Evolutionary conservation across 2,329 filamentous ascomycete genomes (phyloP).

Genomic region (Aspergillus quadrilineatus): DNA sequence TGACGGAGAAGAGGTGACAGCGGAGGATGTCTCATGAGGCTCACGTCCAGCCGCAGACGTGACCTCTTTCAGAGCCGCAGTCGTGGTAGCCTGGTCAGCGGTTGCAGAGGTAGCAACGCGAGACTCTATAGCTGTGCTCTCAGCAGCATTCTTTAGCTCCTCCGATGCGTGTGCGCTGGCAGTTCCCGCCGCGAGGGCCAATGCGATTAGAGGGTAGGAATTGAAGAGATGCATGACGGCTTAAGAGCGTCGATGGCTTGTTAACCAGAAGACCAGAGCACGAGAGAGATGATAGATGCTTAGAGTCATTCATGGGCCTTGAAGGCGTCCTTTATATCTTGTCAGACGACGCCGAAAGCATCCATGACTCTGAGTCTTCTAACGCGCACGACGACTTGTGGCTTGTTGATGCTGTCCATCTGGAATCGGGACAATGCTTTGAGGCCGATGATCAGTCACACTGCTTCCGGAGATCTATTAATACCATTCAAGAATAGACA

Average conservation of each 20-base stretch:
- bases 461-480: constrained; percentile 9
- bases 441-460: background rate
- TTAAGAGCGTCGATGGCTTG: background rate
- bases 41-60: background rate
- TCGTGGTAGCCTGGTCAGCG: background rate
- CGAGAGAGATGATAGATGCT: background rate
- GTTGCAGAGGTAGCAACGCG: background rate
- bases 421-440: constrained; percentile 4
- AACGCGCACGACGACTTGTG: background rate
- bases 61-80: background rate
- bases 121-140: background rate
- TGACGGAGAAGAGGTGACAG: background rate
- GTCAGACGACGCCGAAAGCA: background rate
- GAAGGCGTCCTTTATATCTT: constrained; percentile 2
- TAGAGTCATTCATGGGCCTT: background rate
- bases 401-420: background rate
- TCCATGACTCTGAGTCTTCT: background rate
- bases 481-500: background rate
- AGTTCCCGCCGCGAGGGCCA: constrained; percentile 23
- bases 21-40: background rate
- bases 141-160: background rate
- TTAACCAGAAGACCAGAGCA: background rate
- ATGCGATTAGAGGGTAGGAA: constrained; percentile 15
- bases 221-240: constrained; percentile 34
- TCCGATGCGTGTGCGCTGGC: constrained; percentile 8